Percentiles rank a stretch among this genome's conserved stretches.
phyloP scores from a whole-genome alignment of 2,329 filamentous ascomycete species.

The Phyllosticta ampelicida region DNA sequence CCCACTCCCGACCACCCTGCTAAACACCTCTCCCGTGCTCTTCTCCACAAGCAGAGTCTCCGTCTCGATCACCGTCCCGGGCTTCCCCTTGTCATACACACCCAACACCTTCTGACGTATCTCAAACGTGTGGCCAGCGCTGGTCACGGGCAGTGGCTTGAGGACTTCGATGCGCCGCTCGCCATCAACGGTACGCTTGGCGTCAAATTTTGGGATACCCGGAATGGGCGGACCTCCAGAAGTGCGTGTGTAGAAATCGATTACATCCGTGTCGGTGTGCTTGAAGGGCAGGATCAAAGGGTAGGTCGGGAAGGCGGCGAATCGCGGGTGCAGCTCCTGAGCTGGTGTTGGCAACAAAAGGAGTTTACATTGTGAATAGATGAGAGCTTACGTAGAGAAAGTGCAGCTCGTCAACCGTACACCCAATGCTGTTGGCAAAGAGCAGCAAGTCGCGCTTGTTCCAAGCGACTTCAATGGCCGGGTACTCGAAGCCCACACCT shows the following conservation, averaged over 20 bases:
- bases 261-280: conserved; percentile 58
- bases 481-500: conserved; percentile 68
- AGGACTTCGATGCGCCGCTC: conserved; percentile 70
- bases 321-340: conserved; percentile 78
- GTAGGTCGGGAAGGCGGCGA: conserved; percentile 83
- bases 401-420: conserved; percentile 76
- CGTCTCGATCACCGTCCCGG: conserved; percentile 70
- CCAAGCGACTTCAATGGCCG: conserved; percentile 67
- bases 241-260: conserved; percentile 72
- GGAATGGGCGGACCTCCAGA: conserved; percentile 56
- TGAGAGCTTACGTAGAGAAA: conserved; percentile 65
- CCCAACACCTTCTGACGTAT: conserved; percentile 67
- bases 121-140: conserved; percentile 60
- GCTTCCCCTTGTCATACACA: conserved; percentile 77
- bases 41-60: conserved; percentile 68
- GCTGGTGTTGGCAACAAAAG: background rate
- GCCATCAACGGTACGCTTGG: conserved; percentile 66
- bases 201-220: conserved; percentile 65
- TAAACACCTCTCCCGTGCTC: conserved; percentile 58
- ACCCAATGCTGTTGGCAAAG: conserved; percentile 83
- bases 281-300: conserved; percentile 79
- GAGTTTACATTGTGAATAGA: no score
- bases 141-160: conserved; percentile 63
- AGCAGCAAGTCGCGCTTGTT: conserved; percentile 78
- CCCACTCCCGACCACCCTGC: conserved; percentile 54